These are phyloP conservation scores for Ehretia macrophylla DNA, from an alignment of 257 asterid species.

Conservation along the genomic window DNA sequence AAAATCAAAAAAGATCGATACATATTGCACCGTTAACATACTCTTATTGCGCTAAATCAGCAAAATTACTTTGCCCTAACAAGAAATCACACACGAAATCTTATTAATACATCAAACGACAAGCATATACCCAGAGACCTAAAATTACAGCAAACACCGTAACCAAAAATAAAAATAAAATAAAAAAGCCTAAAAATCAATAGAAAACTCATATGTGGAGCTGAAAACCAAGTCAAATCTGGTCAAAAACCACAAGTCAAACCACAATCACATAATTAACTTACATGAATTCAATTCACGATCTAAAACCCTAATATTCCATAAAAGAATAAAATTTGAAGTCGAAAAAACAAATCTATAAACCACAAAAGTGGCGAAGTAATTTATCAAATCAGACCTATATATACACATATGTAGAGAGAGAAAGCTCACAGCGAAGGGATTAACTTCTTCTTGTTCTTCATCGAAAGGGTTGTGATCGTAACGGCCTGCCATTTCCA, in stretches of 20 bases:
- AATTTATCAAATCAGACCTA: neutral
- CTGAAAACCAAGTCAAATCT: neutral
- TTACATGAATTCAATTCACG: neutral
- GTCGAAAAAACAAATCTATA: neutral
- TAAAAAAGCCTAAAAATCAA: too few relatives aligned
- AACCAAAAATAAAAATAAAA: too few relatives aligned
- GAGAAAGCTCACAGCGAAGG: constrained; percentile 17
- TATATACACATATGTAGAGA: neutral
- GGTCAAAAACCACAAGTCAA: neutral
- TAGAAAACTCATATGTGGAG: neutral
- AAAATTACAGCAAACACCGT: too few relatives aligned
- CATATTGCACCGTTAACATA: too few relatives aligned
- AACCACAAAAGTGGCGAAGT: neutral
- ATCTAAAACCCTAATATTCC: neutral
- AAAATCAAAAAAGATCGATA: too few relatives aligned
- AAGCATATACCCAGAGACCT: too few relatives aligned
- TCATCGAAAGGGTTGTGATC: constrained; percentile 1
- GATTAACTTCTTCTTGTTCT: constrained; percentile 17
- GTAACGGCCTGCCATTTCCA: constrained; percentile 5
- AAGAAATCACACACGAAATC: too few relatives aligned
- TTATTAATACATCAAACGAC: too few relatives aligned
- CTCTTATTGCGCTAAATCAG: too few relatives aligned
- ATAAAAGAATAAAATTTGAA: neutral
- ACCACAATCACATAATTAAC: neutral
- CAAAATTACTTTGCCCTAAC: too few relatives aligned